Percentiles rank a stretch among this genome's conserved stretches.
Evolutionary conservation across 306 rosid species (phyloP).

Genomic region (Acacia crassicarpa): DNA sequence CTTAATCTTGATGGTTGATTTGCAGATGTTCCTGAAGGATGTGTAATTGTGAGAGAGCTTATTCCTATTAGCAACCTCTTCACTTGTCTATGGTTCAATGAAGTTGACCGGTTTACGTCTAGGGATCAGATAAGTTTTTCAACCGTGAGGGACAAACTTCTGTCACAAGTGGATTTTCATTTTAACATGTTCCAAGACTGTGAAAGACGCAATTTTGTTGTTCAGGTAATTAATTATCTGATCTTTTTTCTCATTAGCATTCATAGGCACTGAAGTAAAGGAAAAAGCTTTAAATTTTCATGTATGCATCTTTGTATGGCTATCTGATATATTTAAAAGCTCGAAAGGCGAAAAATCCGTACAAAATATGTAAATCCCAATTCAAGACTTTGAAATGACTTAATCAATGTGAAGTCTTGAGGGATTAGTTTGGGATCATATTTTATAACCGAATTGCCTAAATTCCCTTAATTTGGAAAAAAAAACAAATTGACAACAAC

Average conservation of each 20-base stretch:
- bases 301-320: not conserved
- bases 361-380: too few relatives aligned
- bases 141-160: constrained; percentile 72
- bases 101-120: constrained; percentile 66
- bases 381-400: too few relatives aligned
- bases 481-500: too few relatives aligned
- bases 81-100: constrained; percentile 71
- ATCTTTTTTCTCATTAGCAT: not conserved
- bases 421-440: too few relatives aligned
- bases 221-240: constrained; percentile 58
- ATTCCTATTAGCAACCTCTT: constrained; percentile 67
- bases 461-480: too few relatives aligned
- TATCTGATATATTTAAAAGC: too few relatives aligned
- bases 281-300: not conserved
- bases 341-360: too few relatives aligned
- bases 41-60: constrained; percentile 64
- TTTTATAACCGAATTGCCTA: too few relatives aligned
- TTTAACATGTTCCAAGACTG: constrained; percentile 85
- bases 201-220: constrained; percentile 87
- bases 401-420: too few relatives aligned
- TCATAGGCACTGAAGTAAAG: not conserved
- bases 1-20: constrained; percentile 26
- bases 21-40: constrained; percentile 75
- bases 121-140: constrained; percentile 90
- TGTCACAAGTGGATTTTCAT: constrained; percentile 62